Evolutionary conservation across 2,329 filamentous ascomycete species (phyloP).

Genomic region (Colletotrichum sansevieriae): DNA sequence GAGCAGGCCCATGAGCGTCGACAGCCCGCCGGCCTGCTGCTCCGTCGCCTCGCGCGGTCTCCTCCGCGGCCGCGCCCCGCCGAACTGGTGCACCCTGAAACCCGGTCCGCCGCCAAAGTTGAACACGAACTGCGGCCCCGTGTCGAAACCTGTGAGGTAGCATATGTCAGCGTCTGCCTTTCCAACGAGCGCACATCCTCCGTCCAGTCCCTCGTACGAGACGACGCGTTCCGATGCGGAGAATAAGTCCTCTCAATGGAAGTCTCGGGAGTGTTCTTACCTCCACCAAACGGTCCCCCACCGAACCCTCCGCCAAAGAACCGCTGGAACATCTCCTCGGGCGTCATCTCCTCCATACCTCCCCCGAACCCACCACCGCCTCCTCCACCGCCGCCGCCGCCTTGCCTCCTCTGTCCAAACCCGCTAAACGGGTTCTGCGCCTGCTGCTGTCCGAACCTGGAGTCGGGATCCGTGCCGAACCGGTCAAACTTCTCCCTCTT

Average conservation of each 20-base stretch:
- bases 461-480: slow-evolving; percentile 93
- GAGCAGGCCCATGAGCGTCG: slow-evolving; percentile 79
- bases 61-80: slow-evolving; percentile 80
- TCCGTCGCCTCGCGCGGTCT: slow-evolving; percentile 76
- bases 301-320: slow-evolving; percentile 88
- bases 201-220: background rate
- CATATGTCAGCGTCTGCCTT: slow-evolving; percentile 20
- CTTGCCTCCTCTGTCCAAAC: slow-evolving; percentile 62
- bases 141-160: slow-evolving; percentile 70
- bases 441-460: slow-evolving; percentile 78
- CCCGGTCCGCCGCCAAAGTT: slow-evolving; percentile 93
- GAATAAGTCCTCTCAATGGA: no score
- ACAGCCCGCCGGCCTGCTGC: slow-evolving; percentile 65
- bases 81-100: slow-evolving; percentile 95
- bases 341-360: slow-evolving; percentile 93
- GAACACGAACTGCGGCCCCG: slow-evolving; percentile 91
- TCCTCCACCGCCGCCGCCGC: slow-evolving; percentile 54
- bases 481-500: slow-evolving; percentile 91
- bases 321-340: slow-evolving; percentile 95
- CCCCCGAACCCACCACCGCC: slow-evolving; percentile 69
- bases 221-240: background rate
- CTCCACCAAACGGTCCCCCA: slow-evolving; percentile 64
- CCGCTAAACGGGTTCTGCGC: slow-evolving; percentile 74
- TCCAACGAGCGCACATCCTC: background rate
- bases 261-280: slow-evolving; percentile 45